These are phyloP conservation scores for Xylariaceae sp. DNA, from an alignment of 2,329 filamentous ascomycete genomes.

Conservation along the genomic window DNA sequence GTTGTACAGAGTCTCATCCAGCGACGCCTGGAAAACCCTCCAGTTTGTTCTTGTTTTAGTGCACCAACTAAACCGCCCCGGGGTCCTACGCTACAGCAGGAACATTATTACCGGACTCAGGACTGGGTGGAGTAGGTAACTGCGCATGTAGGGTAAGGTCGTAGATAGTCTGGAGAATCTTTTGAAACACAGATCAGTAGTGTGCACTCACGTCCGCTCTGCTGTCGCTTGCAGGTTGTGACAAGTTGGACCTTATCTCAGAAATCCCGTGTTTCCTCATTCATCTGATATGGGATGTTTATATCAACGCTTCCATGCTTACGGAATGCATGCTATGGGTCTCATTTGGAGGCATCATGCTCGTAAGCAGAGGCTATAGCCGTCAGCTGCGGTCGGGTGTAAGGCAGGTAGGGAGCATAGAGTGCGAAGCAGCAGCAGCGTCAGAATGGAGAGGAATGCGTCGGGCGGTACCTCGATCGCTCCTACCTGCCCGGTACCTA, in stretches of 20 bases:
- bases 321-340: too few species aligned
- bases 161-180: neutral
- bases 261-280: neutral
- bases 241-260: neutral
- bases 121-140: neutral
- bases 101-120: neutral
- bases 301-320: too few species aligned
- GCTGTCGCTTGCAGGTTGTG: neutral
- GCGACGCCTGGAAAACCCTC: neutral
- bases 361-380: too few species aligned
- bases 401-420: too few species aligned
- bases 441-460: too few species aligned
- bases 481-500: neutral
- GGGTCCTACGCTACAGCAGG: neutral
- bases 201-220: neutral
- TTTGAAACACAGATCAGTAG: neutral
- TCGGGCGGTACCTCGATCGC: too few species aligned
- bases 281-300: neutral
- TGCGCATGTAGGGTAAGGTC: neutral
- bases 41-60: neutral
- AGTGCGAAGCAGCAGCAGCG: too few species aligned
- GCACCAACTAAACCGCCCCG: neutral
- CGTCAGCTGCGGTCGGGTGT: too few species aligned
- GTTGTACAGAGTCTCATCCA: neutral
- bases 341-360: too few species aligned